Evolutionary conservation across 2,329 filamentous ascomycete genomes (phyloP).

Genomic region (Phaeosphaeriaceae sp.): DNA sequence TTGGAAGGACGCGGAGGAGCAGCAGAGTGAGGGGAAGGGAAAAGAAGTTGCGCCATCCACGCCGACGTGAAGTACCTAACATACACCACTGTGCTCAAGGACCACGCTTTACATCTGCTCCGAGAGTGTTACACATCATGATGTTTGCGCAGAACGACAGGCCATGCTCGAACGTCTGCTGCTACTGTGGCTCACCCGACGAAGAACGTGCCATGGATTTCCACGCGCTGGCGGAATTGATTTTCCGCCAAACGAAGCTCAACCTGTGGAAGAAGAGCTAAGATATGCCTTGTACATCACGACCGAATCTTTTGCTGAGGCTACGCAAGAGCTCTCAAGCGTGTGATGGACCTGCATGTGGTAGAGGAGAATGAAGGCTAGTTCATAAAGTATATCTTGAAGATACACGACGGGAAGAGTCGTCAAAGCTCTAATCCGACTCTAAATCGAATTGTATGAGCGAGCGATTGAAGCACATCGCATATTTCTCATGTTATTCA

Average conservation of each 20-base stretch:
- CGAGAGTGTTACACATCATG: neutral
- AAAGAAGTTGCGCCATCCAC: slow-evolving; percentile 8
- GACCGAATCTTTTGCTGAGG: neutral
- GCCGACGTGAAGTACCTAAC: slow-evolving; percentile 7
- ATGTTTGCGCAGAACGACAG: neutral
- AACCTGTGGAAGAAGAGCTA: neutral
- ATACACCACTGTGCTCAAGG: neutral
- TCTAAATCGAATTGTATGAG: too few species aligned
- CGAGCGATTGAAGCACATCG: too few species aligned
- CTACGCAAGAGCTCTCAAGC: neutral
- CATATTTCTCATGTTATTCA: too few species aligned
- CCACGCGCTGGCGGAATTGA: too few species aligned
- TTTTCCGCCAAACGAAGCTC: neutral
- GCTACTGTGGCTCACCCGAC: neutral
- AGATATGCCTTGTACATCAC: neutral
- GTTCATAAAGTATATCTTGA: too few species aligned
- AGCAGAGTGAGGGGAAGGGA: slow-evolving; percentile 4
- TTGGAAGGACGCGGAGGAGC: slow-evolving; percentile 20
- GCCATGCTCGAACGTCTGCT: neutral
- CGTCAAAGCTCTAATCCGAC: too few species aligned
- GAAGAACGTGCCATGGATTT: neutral
- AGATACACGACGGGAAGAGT: too few species aligned
- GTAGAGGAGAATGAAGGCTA: too few species aligned
- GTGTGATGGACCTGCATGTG: too few species aligned
- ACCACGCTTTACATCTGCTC: neutral